phyloP scores from a whole-genome alignment of 2,329 filamentous ascomycete species.

The Fusarium luffae region DNA sequence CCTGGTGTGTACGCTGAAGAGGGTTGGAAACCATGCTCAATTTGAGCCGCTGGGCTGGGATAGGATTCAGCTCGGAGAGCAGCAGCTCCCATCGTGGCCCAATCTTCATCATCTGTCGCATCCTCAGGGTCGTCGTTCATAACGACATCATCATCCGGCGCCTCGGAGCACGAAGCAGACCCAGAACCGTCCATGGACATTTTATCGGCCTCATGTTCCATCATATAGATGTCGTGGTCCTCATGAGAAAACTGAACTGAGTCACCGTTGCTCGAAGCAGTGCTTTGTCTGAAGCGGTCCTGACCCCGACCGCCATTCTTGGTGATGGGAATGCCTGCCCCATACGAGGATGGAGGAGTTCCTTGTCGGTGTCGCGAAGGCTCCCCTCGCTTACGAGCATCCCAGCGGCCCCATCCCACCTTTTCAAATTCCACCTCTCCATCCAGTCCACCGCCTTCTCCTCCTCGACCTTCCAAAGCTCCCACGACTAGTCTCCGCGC shows the following conservation, averaged over 20 bases:
- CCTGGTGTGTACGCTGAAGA: slow-evolving; percentile 62
- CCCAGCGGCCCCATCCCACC: slow-evolving; percentile 97
- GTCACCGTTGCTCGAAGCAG: slow-evolving; percentile 72
- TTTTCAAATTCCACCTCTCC: slow-evolving; percentile 90
- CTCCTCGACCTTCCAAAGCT: slow-evolving; percentile 83
- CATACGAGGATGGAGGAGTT: slow-evolving; percentile 56
- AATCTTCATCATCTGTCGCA: slow-evolving; percentile 95
- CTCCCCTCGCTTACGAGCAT: slow-evolving; percentile 80
- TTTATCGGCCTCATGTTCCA: slow-evolving; percentile 89
- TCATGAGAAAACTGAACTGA: slow-evolving; percentile 82
- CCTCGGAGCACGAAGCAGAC: slow-evolving; percentile 81
- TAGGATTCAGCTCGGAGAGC: slow-evolving; percentile 78
- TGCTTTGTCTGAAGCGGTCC: slow-evolving; percentile 61
- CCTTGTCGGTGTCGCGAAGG: slow-evolving; percentile 59
- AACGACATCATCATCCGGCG: slow-evolving; percentile 72
- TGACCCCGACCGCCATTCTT: slow-evolving; percentile 56
- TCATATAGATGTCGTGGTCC: slow-evolving; percentile 71
- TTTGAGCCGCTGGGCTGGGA: slow-evolving; percentile 66
- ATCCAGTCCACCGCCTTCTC: slow-evolving; percentile 69
- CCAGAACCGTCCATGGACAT: slow-evolving; percentile 84
- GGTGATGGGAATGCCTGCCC: slow-evolving; percentile 67
- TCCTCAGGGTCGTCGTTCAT: slow-evolving; percentile 84
- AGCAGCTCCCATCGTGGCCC: slow-evolving; percentile 88
- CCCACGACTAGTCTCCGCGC: slow-evolving; percentile 92
- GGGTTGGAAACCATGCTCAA: slow-evolving; percentile 56